Evolutionary conservation across 192 early-diverging fungal genomes (phyloP).

Genomic region (Coemansia sp.): DNA sequence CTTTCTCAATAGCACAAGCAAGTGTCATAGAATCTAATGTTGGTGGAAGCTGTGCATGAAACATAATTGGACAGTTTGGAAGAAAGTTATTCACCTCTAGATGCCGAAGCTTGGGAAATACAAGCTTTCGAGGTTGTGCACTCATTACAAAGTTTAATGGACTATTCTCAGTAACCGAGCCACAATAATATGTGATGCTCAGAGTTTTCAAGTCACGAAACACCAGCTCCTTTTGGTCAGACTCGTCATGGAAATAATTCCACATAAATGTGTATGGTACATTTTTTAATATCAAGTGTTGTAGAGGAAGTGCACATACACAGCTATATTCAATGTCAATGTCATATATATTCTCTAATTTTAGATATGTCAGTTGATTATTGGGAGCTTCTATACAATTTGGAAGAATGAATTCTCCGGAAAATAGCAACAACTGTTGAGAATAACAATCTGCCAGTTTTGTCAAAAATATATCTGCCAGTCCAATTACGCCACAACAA

Average conservation of each 20-base stretch:
- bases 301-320: not conserved
- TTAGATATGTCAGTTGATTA: constrained; percentile 1
- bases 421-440: not conserved
- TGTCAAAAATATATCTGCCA: not conserved
- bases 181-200: not conserved
- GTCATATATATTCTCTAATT: no score
- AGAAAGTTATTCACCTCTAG: not conserved
- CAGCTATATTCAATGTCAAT: not conserved
- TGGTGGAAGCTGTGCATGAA: not conserved
- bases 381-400: not conserved
- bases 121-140: not conserved
- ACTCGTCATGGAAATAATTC: not conserved
- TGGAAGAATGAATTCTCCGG: not conserved
- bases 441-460: not conserved
- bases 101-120: constrained; percentile 9
- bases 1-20: no score
- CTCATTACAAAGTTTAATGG: not conserved
- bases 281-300: not conserved
- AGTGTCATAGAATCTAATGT: not conserved
- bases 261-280: not conserved
- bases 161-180: not conserved
- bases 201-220: not conserved
- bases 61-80: constrained; percentile 9
- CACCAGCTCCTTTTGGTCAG: not conserved
- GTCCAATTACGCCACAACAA: not conserved